Conservation (phyloP, 148 eudicot species). For the Pouteria glomerata region DNA sequence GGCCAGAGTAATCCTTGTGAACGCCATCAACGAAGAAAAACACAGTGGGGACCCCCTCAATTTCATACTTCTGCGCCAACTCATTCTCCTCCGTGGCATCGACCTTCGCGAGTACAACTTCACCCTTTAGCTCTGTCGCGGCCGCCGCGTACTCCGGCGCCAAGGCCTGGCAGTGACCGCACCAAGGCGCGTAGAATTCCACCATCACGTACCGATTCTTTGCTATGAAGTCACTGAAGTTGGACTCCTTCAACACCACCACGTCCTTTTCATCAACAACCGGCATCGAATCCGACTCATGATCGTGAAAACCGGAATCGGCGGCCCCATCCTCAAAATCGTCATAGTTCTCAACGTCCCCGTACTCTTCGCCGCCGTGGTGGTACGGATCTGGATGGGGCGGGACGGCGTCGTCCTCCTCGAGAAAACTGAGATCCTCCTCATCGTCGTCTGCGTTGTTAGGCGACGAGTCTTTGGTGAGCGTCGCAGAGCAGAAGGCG, state of each 20-base stretch:
- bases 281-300: conserved; percentile 17
- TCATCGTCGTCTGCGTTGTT: conserved; percentile 41
- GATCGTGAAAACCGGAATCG: conserved; percentile 20
- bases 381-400: conserved; percentile 14
- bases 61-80: conserved; percentile 56
- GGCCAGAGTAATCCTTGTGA: conserved; percentile 51
- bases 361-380: conserved; percentile 13
- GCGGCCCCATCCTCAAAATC: conserved; percentile 43
- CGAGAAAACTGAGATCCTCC: conserved; percentile 63
- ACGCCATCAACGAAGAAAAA: conserved; percentile 63
- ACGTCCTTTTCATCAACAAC: conserved; percentile 65
- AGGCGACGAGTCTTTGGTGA: too few relatives aligned
- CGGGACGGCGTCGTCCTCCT: conserved; percentile 33
- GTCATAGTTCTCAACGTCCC: conserved; percentile 53
- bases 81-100: conserved; percentile 66
- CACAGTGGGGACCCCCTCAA: conserved; percentile 73
- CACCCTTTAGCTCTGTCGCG: conserved; percentile 66
- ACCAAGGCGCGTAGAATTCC: conserved; percentile 94
- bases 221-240: conserved; percentile 41
- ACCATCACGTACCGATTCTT: conserved; percentile 63
- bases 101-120: conserved; percentile 71
- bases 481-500: conserved; percentile 9
- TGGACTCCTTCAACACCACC: conserved; percentile 45
- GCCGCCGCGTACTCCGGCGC: conserved; percentile 86
- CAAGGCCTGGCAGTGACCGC: conserved; percentile 77